Conservation (phyloP, 1,139 yeast genomes). For the Schwanniomyces etchellsii region DNA sequence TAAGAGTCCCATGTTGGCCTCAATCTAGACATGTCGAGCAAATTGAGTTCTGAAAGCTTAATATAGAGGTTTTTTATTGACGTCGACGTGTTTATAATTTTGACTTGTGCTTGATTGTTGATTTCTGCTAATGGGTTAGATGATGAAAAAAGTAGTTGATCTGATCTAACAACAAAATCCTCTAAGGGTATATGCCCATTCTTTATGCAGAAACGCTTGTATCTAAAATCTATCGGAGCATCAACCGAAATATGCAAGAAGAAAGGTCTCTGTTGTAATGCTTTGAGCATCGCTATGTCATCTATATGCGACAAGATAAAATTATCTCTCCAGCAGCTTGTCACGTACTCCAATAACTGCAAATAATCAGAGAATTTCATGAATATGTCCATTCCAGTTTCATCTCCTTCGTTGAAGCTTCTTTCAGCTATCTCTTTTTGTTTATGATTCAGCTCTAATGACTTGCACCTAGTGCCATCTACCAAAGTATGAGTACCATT, state of each 20-base stretch:
- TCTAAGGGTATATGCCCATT: constrained; percentile 21
- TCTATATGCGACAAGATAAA: constrained; percentile 56
- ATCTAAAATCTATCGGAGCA: constrained; percentile 60
- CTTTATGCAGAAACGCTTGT: constrained; percentile 35
- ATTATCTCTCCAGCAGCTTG: constrained; percentile 61
- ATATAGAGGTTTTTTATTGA: constrained; percentile 43
- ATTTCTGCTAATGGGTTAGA: constrained; percentile 41
- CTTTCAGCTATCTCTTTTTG: not conserved
- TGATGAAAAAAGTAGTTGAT: constrained; percentile 32
- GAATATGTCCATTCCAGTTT: constrained; percentile 8
- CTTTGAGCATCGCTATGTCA: constrained; percentile 37
- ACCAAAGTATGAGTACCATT: not conserved
- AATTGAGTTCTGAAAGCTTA: constrained; percentile 48
- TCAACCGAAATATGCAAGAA: constrained; percentile 78
- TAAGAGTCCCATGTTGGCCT: constrained; percentile 96
- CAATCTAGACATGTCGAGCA: constrained; percentile 55
- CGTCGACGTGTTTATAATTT: constrained; percentile 54
- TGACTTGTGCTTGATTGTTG: constrained; percentile 53
- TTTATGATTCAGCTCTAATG: not conserved
- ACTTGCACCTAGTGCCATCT: not conserved
- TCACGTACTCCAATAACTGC: constrained; percentile 55
- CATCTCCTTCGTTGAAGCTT: constrained; percentile 1
- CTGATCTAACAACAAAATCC: constrained; percentile 44
- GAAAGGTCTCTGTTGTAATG: constrained; percentile 71
- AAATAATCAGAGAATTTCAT: constrained; percentile 28